Evolutionary conservation across 2,329 filamentous ascomycete genomes (phyloP), one percentile per base, ranked within the genome.

Genomic region (Xylariales sp.): DNA sequence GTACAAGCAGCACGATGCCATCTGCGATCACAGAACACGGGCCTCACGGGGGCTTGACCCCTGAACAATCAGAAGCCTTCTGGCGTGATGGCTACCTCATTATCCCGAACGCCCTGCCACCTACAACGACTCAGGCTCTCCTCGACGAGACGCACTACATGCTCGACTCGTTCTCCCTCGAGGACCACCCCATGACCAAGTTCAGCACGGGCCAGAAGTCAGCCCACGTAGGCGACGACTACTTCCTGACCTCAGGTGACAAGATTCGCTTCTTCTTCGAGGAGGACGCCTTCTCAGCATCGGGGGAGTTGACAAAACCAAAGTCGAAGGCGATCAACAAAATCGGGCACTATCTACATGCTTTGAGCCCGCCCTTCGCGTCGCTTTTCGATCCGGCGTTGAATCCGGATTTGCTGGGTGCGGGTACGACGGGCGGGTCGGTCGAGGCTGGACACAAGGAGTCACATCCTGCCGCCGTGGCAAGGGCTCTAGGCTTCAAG

Each of bases 181-280:
- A 78, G 25, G 78, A 85, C 44, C 93, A 97, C 64, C 91, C 93
- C 1, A 84, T 97, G 74, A 97, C 93, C 7, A 84, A 84, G 59
- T 98, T 98, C 76, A 86, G 85, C 21, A 96, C 91, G 0, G 90
- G 90, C 51, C 82, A 66, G 72, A 81, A 54, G 67, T 74, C 58
- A 33, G 76, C 82, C 46, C 91, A 97, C 66, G 86, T 96, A 9
- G 90, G 91, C 47, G 93, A 97, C 68, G 81, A 86, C 59, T 98
- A 98, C 74, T 97, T 98, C 68, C 79, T 97, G 3, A 76, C 73
- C 1, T 93, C 86, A 3, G 89, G 88, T 46, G 87, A 97, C 71
- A 91, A 96, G 67, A 72, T 97, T 47, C 85, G 89, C 45, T 97
- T 94, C 76, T 97, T 97, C 76, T 94, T 97, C 64, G 91, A 97